phyloP scores from a whole-genome alignment of 164 flowering plant species.

The Echeveria elegans region DNA sequence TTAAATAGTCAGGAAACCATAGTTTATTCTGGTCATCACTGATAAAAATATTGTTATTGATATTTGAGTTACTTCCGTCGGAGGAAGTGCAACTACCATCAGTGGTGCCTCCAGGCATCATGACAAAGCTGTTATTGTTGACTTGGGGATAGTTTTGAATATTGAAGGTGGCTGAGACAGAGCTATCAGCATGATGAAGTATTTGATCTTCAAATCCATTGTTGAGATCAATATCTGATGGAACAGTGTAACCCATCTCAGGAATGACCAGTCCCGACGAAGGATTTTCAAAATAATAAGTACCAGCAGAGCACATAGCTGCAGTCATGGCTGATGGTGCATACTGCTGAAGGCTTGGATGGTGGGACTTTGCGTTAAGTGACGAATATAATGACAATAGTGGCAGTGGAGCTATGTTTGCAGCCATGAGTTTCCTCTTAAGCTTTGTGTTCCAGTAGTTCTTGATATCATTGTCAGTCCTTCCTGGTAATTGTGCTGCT shows the following conservation, averaged over 20 bases:
- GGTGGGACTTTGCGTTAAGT: background rate
- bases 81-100: slow-evolving; percentile 1
- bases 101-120: background rate
- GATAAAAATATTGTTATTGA: background rate
- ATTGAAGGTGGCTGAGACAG: background rate
- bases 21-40: background rate
- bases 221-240: background rate
- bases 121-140: background rate
- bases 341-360: background rate
- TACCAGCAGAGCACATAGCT: background rate
- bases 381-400: background rate
- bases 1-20: slow-evolving; percentile 2
- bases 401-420: background rate
- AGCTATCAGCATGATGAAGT: background rate
- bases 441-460: slow-evolving; percentile 52
- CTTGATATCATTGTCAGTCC: too few relatives aligned
- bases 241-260: background rate
- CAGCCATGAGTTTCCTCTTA: slow-evolving; percentile 29
- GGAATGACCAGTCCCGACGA: background rate
- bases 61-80: slow-evolving; percentile 1
- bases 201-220: background rate
- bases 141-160: background rate
- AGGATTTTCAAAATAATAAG: too few relatives aligned
- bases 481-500: too few relatives aligned
- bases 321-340: background rate